Evolutionary conservation across 352 stramenopile genomes (phyloP).

Genomic region (Pythium scleroteichum): DNA sequence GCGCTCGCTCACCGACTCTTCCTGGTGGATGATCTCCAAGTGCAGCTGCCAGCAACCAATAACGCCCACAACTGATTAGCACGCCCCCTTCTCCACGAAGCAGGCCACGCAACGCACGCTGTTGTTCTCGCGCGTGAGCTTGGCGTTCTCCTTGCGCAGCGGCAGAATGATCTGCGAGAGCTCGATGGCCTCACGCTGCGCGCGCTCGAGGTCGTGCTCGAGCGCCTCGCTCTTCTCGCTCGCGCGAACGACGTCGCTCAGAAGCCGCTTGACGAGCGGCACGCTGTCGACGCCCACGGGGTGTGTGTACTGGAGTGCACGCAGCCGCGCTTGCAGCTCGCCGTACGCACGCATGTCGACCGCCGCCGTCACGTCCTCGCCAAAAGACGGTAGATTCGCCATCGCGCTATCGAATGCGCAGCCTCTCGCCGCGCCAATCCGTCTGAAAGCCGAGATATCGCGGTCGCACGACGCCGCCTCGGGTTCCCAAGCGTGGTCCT

Average conservation of each 20-base stretch:
- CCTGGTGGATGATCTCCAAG: constrained; percentile 79
- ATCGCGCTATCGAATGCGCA: constrained; percentile 25
- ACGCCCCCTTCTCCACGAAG: no score
- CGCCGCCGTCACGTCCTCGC: constrained; percentile 36
- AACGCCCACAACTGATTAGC: no score
- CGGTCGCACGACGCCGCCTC: not conserved
- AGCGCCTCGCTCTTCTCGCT: constrained; percentile 34
- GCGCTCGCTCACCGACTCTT: constrained; percentile 67
- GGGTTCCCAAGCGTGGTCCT: no score
- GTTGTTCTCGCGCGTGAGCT: constrained; percentile 77
- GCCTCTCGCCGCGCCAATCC: not conserved
- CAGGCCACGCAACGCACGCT: no score
- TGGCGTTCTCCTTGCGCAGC: constrained; percentile 77
- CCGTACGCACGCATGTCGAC: constrained; percentile 52
- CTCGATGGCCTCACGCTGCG: constrained; percentile 61
- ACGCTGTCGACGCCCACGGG: constrained; percentile 64
- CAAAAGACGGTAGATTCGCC: constrained; percentile 36
- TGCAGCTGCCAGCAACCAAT: constrained; percentile 45
- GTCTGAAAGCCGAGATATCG: constrained; percentile 12
- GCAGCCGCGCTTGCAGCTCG: constrained; percentile 60
- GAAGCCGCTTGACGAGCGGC: constrained; percentile 52
- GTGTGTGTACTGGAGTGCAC: constrained; percentile 60
- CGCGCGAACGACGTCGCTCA: constrained; percentile 47
- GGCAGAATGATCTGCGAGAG: constrained; percentile 67
- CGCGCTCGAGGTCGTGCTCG: constrained; percentile 51